Percentiles rank a stretch among this genome's conserved stretches.
Evolutionary conservation across 108 stramenopile species (phyloP).

Genomic region (Nitzschia putrida): DNA sequence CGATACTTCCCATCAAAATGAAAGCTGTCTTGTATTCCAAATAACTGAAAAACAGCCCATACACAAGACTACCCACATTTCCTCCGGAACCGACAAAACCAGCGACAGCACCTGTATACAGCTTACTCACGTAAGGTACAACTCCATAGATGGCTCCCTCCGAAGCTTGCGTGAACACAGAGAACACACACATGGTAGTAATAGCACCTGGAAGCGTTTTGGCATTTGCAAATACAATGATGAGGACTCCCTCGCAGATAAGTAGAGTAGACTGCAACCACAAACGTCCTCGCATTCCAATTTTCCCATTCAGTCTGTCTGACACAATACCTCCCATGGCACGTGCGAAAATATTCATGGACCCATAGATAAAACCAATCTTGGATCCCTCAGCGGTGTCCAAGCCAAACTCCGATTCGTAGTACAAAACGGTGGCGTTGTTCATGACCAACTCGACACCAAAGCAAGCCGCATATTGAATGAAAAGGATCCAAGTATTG

Average conservation of each 20-base stretch:
- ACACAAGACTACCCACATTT: slow-evolving; percentile 71
- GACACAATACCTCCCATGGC: slow-evolving; percentile 51
- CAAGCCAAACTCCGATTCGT: slow-evolving; percentile 46
- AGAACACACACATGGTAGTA: slow-evolving; percentile 60
- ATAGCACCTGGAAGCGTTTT: slow-evolving; percentile 66
- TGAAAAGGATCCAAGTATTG: slow-evolving; percentile 74
- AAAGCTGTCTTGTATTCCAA: slow-evolving; percentile 55
- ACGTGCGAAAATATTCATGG: slow-evolving; percentile 72
- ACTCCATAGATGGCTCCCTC: slow-evolving; percentile 78
- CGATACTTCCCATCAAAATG: slow-evolving; percentile 64
- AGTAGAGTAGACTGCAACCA: slow-evolving; percentile 53
- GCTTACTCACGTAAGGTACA: slow-evolving; percentile 75
- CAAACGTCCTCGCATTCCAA: slow-evolving; percentile 73
- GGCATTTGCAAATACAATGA: slow-evolving; percentile 60
- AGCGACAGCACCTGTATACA: slow-evolving; percentile 67
- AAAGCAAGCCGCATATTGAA: slow-evolving; percentile 79
- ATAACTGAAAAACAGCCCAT: slow-evolving; percentile 56
- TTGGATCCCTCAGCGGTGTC: slow-evolving; percentile 44
- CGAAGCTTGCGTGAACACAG: slow-evolving; percentile 76
- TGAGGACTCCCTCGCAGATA: slow-evolving; percentile 67
- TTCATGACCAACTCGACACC: slow-evolving; percentile 79
- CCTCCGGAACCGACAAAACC: slow-evolving; percentile 86
- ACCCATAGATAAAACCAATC: slow-evolving; percentile 59
- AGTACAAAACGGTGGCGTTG: slow-evolving; percentile 69
- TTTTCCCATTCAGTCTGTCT: slow-evolving; percentile 43